Evolutionary conservation across 176 grass and related monocot genomes (phyloP).

Genomic region (Zea mays): DNA sequence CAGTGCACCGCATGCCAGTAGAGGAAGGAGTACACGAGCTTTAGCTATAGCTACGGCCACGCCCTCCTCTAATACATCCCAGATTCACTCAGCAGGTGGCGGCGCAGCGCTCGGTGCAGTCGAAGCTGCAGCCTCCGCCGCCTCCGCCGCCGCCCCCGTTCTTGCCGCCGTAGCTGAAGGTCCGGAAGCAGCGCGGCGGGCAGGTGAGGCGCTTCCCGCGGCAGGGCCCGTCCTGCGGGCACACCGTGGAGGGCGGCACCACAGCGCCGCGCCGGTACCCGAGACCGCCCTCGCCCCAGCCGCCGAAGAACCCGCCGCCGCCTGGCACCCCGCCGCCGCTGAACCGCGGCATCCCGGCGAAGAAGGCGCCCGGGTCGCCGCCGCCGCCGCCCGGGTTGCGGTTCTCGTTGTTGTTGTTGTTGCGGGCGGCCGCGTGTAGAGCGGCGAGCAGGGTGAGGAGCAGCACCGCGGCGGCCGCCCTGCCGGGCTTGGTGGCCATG

Average conservation of each 20-base stretch:
- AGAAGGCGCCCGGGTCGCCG: not conserved
- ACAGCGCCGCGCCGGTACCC: constrained; percentile 42
- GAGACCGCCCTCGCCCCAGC: constrained; percentile 31
- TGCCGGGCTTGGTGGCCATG: too few relatives aligned
- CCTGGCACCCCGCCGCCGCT: not conserved
- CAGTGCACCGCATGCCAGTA: too few relatives aligned
- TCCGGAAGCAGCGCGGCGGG: constrained; percentile 52
- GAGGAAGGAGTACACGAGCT: too few relatives aligned
- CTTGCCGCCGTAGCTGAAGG: constrained; percentile 39
- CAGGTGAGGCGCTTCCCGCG: constrained; percentile 54
- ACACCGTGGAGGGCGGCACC: constrained; percentile 49
- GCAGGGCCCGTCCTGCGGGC: constrained; percentile 49
- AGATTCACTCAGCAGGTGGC: constrained; percentile 43
- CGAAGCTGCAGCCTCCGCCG: constrained; percentile 61
- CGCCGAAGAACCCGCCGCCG: constrained; percentile 23
- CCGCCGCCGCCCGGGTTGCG: not conserved
- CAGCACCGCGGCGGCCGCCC: constrained; percentile 7
- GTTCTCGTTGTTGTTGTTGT: not conserved
- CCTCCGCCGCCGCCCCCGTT: constrained; percentile 56
- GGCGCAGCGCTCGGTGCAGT: constrained; percentile 54
- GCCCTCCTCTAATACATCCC: too few relatives aligned
- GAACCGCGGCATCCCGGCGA: constrained; percentile 31
- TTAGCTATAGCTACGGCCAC: too few relatives aligned
- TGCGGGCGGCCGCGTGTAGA: not conserved
- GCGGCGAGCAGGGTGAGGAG: too few relatives aligned